Evolutionary conservation across 176 grass and related monocot genomes (phyloP).

Genomic region (Oryza coarctata): DNA sequence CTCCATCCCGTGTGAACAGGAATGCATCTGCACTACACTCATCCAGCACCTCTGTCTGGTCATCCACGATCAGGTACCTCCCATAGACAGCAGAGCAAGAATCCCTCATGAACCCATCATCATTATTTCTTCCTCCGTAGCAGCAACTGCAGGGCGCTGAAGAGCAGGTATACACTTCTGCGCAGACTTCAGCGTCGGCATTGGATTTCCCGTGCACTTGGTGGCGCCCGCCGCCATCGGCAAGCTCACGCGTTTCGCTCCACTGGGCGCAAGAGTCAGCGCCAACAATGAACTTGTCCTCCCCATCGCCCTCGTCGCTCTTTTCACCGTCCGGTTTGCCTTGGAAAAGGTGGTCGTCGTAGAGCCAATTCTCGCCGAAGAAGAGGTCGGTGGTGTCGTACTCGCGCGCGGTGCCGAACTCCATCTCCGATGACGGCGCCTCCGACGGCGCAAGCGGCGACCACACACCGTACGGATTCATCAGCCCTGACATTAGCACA

Average conservation of each 20-base stretch:
- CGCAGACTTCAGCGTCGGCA: constrained; percentile 20
- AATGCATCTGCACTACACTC: constrained; percentile 52
- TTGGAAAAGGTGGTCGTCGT: constrained; percentile 38
- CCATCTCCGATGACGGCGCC: constrained; percentile 63
- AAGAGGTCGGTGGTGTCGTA: constrained; percentile 59
- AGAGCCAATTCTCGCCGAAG: constrained; percentile 63
- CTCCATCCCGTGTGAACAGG: constrained; percentile 31
- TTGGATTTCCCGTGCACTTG: background rate
- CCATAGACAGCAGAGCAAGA: constrained; percentile 65
- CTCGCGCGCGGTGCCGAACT: constrained; percentile 75
- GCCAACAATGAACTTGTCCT: constrained; percentile 74
- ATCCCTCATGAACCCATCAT: constrained; percentile 31
- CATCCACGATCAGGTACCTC: constrained; percentile 82
- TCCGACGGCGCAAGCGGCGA: constrained; percentile 65
- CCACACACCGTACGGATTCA: constrained; percentile 73
- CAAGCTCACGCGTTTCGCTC: background rate
- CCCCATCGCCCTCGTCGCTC: constrained; percentile 35
- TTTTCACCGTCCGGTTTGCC: constrained; percentile 23
- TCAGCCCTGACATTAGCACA: constrained; percentile 38
- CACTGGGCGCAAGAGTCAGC: constrained; percentile 26
- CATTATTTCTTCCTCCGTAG: constrained; percentile 28
- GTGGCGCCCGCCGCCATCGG: background rate
- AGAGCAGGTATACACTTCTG: constrained; percentile 34
- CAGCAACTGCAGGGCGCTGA: constrained; percentile 53
- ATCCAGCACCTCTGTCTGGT: constrained; percentile 73